Base-by-base conservation (phyloP, 2,329 filamentous ascomycete species). In the Sporothrix variecibatus region DNA sequence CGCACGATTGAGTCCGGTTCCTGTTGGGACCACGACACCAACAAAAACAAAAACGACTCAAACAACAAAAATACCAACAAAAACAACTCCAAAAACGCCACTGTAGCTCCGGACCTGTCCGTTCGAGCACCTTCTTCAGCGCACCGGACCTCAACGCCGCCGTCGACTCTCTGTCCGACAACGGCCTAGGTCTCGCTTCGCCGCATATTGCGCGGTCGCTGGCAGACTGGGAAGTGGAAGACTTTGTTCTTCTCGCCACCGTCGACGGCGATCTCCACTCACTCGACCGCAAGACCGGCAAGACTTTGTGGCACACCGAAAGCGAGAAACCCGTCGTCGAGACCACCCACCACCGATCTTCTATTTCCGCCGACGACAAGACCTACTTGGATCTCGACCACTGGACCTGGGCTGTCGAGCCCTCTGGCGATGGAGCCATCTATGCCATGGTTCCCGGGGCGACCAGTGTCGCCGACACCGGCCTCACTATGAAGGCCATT, bases 181-280 rank as follows among this genome's bases (percentile, higher is more conserved):
- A 74, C 74, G 86, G 87, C 82, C 87, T 88, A 82, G 91, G 90
- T 80, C 87, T 93, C 84, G 89, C 92, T 86, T 91, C 93, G 93
- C 93, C 92, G 92, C 92, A 93, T 82, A 88, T 88, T 92, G 95
- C 94, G 95, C 95, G 95, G 91, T 97, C 92, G 88, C 88, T 98
- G 89, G 92, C 95, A 90, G 95, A 98, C 86, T 98, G 95, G 95
- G 94, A 98, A 93, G 95, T 98, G 86, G 95, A 98, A 93, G 95
- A 98, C 88, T 97, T 98, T 90, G 93, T 98, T 86, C 94, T 99
- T 87, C 88, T 99, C 93, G 95, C 96, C 93, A 98, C 96, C 89
- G 93, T 98, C 90, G 95, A 98, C 88, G 96, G 96, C 88, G 93
- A 94, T 82, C 90, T 98, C 80, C 93, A 97, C 85, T 95, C 95